Evolutionary conservation across 1,139 yeast genomes (phyloP).

Genomic region (Candida tetrigidarum): DNA sequence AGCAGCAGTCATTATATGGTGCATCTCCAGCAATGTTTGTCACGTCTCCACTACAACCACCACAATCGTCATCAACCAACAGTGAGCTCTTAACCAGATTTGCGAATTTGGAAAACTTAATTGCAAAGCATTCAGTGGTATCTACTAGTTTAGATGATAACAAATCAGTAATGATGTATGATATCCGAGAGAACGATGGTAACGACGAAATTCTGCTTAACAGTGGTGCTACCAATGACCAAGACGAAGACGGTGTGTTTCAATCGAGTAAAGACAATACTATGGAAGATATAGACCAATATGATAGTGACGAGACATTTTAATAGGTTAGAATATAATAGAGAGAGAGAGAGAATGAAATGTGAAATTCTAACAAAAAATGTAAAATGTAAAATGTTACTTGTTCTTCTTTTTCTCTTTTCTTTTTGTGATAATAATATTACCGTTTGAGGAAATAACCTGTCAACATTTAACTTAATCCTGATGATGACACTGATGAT

Average conservation of each 20-base stretch:
- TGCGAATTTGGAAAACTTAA: conserved; percentile 12
- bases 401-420: too few relatives aligned
- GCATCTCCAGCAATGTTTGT: background rate
- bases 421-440: too few relatives aligned
- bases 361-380: too few relatives aligned
- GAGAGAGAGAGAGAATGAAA: too few relatives aligned
- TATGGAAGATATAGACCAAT: conserved; percentile 15
- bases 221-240: conserved; percentile 17
- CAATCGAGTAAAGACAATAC: conserved; percentile 12
- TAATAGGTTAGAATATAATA: conserved; percentile 2
- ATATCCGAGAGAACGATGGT: conserved; percentile 26
- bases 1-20: conserved; percentile 1
- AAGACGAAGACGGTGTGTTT: conserved; percentile 1
- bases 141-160: conserved; percentile 10
- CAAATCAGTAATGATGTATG: conserved; percentile 20
- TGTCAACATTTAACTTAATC: background rate
- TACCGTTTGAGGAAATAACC: background rate
- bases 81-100: conserved; percentile 15
- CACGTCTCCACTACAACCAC: background rate
- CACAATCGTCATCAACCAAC: conserved; percentile 1
- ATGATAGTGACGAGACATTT: conserved; percentile 22
- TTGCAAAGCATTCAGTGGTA: conserved; percentile 8
- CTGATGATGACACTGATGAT: background rate
- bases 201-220: conserved; percentile 22
- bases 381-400: too few relatives aligned